Conservation (phyloP, 257 asterid genomes). For the Solanum neorickii region DNA sequence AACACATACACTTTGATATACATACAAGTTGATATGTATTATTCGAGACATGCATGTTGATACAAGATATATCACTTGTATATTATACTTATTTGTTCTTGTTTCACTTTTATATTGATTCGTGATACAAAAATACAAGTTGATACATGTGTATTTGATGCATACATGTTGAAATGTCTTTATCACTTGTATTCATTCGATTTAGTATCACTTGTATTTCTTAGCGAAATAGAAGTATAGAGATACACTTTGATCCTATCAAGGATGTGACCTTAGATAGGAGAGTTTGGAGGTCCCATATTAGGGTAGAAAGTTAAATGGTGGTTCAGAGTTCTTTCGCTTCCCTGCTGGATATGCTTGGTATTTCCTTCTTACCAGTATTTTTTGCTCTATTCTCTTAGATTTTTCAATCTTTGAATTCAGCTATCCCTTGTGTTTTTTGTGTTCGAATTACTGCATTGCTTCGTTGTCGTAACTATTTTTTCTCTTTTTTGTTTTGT, state of each 20-base stretch:
- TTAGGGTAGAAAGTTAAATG: too few species aligned
- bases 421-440: background rate
- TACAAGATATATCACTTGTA: background rate
- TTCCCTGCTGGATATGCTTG: background rate
- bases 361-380: background rate
- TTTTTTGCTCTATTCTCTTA: background rate
- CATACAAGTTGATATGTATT: too few species aligned
- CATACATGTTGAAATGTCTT: background rate
- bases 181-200: background rate
- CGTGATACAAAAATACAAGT: background rate
- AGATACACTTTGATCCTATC: too few species aligned
- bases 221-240: background rate
- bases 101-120: background rate
- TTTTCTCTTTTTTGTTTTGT: background rate
- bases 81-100: background rate
- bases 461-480: too few species aligned
- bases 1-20: too few species aligned
- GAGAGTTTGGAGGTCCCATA: too few species aligned
- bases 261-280: too few species aligned
- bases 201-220: background rate
- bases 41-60: background rate
- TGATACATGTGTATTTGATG: background rate
- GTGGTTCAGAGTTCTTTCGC: background rate
- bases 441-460: background rate
- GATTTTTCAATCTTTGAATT: background rate